Evolutionary conservation across 2,329 filamentous ascomycete species (phyloP).

Genomic region (Gremmenia infestans): DNA sequence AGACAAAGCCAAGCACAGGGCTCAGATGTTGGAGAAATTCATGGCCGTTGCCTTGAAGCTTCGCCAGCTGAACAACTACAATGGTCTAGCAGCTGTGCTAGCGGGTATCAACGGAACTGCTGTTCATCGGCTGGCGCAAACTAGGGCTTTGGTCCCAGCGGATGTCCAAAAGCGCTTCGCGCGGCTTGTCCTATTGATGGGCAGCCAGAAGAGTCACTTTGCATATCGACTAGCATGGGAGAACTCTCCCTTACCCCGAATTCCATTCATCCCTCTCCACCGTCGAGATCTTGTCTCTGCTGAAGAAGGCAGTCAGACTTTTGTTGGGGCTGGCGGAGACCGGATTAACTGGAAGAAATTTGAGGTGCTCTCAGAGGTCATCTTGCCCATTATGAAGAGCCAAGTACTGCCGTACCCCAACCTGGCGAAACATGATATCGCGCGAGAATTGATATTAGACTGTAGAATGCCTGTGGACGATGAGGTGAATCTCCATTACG

Average conservation of each 20-base stretch:
- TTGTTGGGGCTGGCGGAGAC: slow-evolving; percentile 67
- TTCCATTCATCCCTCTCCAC: slow-evolving; percentile 89
- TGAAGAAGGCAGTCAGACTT: slow-evolving; percentile 87
- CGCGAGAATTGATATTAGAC: slow-evolving; percentile 73
- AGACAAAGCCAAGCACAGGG: slow-evolving; percentile 93
- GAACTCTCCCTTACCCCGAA: slow-evolving; percentile 83
- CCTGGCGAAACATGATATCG: slow-evolving; percentile 62
- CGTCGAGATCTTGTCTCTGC: slow-evolving; percentile 86
- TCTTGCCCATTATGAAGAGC: slow-evolving; percentile 86
- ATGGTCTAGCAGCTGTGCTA: slow-evolving; percentile 87
- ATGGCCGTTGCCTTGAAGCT: slow-evolving; percentile 86
- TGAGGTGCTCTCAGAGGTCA: slow-evolving; percentile 87
- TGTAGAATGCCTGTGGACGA: slow-evolving; percentile 79
- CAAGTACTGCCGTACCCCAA: slow-evolving; percentile 79
- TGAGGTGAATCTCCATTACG: slow-evolving; percentile 57
- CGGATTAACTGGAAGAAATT: slow-evolving; percentile 98
- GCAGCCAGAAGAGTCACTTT: slow-evolving; percentile 85
- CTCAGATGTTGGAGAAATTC: slow-evolving; percentile 88
- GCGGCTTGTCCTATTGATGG: slow-evolving; percentile 86
- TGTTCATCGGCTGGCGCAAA: slow-evolving; percentile 77
- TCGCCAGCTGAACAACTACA: slow-evolving; percentile 93
- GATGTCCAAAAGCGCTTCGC: slow-evolving; percentile 79
- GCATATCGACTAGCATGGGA: slow-evolving; percentile 98
- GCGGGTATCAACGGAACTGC: slow-evolving; percentile 87
- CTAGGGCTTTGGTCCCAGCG: slow-evolving; percentile 66